Percentiles rank a stretch among this genome's conserved stretches.
These are phyloP conservation scores for Populus hybrid DNA, from an alignment of 441 rosid species.

Conservation along the genomic window DNA sequence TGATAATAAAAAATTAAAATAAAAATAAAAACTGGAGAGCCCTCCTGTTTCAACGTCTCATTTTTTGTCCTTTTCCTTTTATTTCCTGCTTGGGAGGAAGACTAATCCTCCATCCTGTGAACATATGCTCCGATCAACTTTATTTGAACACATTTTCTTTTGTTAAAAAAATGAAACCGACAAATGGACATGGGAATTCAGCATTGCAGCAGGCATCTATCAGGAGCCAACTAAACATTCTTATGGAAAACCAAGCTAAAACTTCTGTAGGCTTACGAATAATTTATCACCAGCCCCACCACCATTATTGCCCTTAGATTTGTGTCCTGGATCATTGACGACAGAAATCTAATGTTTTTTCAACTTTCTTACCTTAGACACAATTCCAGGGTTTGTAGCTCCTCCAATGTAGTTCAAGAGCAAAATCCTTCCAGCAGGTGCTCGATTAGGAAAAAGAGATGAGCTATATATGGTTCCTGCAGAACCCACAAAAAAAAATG, in stretches of 20 bases:
- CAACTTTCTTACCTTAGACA: constrained; percentile 53
- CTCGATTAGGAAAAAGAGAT: constrained; percentile 81
- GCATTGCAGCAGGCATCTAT: background rate
- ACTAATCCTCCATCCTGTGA: background rate
- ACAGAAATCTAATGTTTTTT: background rate
- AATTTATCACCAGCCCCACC: constrained; percentile 1
- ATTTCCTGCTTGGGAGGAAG: background rate
- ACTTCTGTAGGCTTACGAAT: too few species aligned
- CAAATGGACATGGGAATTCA: background rate
- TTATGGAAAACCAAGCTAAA: background rate
- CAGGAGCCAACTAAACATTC: background rate
- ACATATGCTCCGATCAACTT: background rate
- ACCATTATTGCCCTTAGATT: background rate
- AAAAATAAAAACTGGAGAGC: too few species aligned
- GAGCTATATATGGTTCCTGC: constrained; percentile 84
- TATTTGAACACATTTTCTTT: background rate
- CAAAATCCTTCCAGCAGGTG: constrained; percentile 71
- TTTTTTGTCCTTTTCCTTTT: background rate
- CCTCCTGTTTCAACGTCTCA: too few species aligned
- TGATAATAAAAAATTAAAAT: background rate
- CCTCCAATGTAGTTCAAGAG: constrained; percentile 85
- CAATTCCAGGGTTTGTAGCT: constrained; percentile 68
- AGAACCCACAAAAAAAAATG: background rate
- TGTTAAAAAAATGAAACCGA: too few species aligned
- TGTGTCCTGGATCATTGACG: background rate